phyloP scores from a whole-genome alignment of 2,329 filamentous ascomycete species.

The Dactylellina leptospora region DNA sequence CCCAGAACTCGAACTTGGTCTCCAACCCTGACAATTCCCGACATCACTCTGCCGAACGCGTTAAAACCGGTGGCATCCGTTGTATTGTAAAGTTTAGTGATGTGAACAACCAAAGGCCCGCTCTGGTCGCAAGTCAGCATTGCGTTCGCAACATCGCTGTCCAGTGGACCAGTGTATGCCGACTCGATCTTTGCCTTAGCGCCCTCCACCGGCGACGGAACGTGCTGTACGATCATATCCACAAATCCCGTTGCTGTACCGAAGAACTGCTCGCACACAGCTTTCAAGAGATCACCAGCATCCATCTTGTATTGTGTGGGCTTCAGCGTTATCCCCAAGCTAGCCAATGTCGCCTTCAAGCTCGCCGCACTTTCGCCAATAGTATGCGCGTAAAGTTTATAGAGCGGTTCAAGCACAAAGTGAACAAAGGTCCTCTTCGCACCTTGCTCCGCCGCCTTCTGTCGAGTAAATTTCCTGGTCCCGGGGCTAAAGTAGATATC shows the following conservation, averaged over 20 bases:
- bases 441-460: constrained; percentile 78
- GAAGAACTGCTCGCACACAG: constrained; percentile 96
- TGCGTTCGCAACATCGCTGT: constrained; percentile 79
- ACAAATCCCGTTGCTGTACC: constrained; percentile 88
- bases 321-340: constrained; percentile 84
- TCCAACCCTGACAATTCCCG: constrained; percentile 83
- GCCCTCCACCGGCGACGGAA: constrained; percentile 84
- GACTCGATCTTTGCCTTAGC: constrained; percentile 79
- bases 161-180: constrained; percentile 90
- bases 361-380: constrained; percentile 89
- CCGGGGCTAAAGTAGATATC: constrained; percentile 94
- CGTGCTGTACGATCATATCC: constrained; percentile 89
- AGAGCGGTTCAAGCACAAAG: constrained; percentile 94
- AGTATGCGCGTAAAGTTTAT: constrained; percentile 83
- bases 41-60: constrained; percentile 89
- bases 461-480: constrained; percentile 86
- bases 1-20: constrained; percentile 88
- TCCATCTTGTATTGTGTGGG: constrained; percentile 91
- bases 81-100: constrained; percentile 92
- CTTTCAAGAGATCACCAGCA: constrained; percentile 83
- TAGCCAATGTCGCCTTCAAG: constrained; percentile 78
- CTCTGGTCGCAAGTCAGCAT: constrained; percentile 88
- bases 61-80: constrained; percentile 90
- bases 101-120: constrained; percentile 86
- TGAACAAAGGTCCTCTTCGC: constrained; percentile 89